phyloP scores from a whole-genome alignment of 257 asterid genomes.

The Petunia axillaris region DNA sequence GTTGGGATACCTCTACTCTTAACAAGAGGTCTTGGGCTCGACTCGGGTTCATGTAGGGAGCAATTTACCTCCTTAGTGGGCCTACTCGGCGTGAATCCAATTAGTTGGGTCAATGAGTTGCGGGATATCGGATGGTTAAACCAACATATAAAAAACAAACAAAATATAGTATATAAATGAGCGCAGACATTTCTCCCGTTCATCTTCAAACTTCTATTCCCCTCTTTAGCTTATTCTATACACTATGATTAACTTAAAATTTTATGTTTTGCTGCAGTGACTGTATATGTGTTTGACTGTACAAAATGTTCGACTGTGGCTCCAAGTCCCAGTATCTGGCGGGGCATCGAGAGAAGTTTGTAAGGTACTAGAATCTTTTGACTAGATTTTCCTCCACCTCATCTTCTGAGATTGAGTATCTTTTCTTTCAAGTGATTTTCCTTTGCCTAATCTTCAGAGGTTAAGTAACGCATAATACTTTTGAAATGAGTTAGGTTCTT shows the following conservation, averaged over 20 bases:
- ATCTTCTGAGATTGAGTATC: conserved; percentile 7
- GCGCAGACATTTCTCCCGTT: neutral
- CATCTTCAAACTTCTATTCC: neutral
- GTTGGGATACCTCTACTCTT: too few species aligned
- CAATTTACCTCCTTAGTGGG: too few species aligned
- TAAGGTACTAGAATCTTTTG: conserved; percentile 56
- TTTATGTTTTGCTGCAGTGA: conserved; percentile 51
- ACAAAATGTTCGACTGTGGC: conserved; percentile 77
- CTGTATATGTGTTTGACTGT: conserved; percentile 37
- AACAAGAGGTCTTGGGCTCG: too few species aligned
- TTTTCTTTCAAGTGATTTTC: neutral
- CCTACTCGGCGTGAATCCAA: too few species aligned
- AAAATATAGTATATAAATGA: conserved; percentile 5
- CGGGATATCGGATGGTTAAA: too few species aligned
- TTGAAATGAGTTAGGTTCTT: neutral
- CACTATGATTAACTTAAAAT: conserved; percentile 23
- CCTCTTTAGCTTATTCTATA: neutral
- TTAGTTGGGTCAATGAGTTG: too few species aligned
- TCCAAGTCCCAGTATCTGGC: conserved; percentile 67
- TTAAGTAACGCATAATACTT: neutral
- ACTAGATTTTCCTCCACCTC: neutral
- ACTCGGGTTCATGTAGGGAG: too few species aligned
- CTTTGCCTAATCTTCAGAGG: neutral
- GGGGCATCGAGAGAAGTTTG: conserved; percentile 87
- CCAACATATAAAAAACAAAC: neutral